A percentile compares a stretch with the other conserved stretches of the same genome.
phyloP scores from a whole-genome alignment of 1,284 basidiomycete species.

The Apiotrichum montevideense region DNA sequence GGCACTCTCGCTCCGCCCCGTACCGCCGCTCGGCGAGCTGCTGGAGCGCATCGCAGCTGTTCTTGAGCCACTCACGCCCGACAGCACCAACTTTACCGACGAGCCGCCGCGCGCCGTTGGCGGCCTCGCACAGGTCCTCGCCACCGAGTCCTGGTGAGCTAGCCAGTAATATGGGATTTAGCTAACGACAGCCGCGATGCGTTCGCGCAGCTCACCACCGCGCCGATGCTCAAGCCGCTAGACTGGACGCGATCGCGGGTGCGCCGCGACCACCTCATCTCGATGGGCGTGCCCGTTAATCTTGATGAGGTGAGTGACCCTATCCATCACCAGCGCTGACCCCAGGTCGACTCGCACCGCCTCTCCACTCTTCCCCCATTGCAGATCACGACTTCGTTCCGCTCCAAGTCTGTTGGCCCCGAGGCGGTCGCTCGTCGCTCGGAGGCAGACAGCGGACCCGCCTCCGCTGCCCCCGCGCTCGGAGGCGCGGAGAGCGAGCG shows the following conservation, averaged over 20 bases:
- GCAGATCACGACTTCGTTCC: slow-evolving; percentile 65
- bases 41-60: slow-evolving; percentile 60
- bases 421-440: slow-evolving; percentile 7
- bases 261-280: slow-evolving; percentile 77
- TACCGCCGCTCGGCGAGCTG: slow-evolving; percentile 57
- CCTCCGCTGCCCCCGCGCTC: slow-evolving; percentile 56
- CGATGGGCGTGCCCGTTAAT: slow-evolving; percentile 85
- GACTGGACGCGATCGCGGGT: slow-evolving; percentile 88
- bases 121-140: slow-evolving; percentile 69
- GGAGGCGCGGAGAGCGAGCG: slow-evolving; percentile 44
- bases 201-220: slow-evolving; percentile 56
- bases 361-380: slow-evolving; percentile 67
- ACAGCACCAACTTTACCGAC: slow-evolving; percentile 54
- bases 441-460: slow-evolving; percentile 19
- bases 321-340: slow-evolving; percentile 6
- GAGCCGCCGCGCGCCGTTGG: slow-evolving; percentile 71
- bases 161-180: not conserved
- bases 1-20: slow-evolving; percentile 60
- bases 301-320: slow-evolving; percentile 65
- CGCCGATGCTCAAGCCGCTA: slow-evolving; percentile 58
- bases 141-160: slow-evolving; percentile 58
- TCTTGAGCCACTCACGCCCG: slow-evolving; percentile 59
- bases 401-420: slow-evolving; percentile 38
- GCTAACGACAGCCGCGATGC: slow-evolving; percentile 58
- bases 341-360: slow-evolving; percentile 58